phyloP scores from a whole-genome alignment of 306 rosid genomes.

The Begonia loranthoides region DNA sequence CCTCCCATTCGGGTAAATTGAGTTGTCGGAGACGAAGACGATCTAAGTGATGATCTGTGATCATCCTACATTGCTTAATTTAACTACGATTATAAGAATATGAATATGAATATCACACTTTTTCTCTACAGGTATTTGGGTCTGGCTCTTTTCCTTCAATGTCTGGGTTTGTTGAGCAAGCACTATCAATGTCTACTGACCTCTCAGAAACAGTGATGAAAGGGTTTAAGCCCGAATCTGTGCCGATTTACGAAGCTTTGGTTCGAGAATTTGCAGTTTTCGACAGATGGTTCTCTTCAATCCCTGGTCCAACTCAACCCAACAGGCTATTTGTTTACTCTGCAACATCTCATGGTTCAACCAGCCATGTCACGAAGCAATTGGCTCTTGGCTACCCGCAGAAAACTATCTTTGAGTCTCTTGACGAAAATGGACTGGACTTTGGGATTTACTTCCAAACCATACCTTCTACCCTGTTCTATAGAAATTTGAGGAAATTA shows the following conservation, averaged over 20 bases:
- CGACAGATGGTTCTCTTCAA: conserved; percentile 92
- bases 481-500: conserved; percentile 77
- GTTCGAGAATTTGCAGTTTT: conserved; percentile 68
- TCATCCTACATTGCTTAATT: too few species aligned
- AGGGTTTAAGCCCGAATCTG: conserved; percentile 73
- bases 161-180: conserved; percentile 94
- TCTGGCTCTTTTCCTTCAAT: conserved; percentile 63
- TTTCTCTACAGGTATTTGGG: conserved; percentile 34
- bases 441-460: conserved; percentile 77
- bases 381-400: conserved; percentile 85
- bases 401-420: conserved; percentile 81
- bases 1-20: too few species aligned
- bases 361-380: conserved; percentile 80
- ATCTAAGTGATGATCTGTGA: too few species aligned
- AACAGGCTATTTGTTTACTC: conserved; percentile 92
- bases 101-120: too few species aligned
- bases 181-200: conserved; percentile 55
- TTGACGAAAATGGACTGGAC: conserved; percentile 49
- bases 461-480: conserved; percentile 79
- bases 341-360: conserved; percentile 95
- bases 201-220: conserved; percentile 87
- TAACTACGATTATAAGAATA: too few species aligned
- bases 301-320: conserved; percentile 98
- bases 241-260: conserved; percentile 66
- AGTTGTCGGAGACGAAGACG: too few species aligned